These are phyloP conservation scores for Parastagonospora nodorum DNA, from an alignment of 2,329 filamentous ascomycete genomes.

Conservation along the genomic window DNA sequence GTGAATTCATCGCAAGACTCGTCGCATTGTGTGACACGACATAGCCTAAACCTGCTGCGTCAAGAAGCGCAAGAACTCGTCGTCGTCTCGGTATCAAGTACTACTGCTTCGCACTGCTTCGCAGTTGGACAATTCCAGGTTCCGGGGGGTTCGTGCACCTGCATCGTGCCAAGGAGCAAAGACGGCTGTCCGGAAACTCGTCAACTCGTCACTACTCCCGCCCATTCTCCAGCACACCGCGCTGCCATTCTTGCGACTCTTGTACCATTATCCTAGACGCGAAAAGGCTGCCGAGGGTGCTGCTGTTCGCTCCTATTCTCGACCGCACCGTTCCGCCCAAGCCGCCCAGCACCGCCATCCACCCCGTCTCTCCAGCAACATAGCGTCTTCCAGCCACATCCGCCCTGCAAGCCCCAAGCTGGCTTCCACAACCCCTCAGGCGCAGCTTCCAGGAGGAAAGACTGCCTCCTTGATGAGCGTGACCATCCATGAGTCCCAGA, in stretches of 20 bases:
- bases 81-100: no score
- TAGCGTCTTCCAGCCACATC: conserved; percentile 16
- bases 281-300: conserved; percentile 1
- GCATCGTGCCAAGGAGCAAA: background rate
- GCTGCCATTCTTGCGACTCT: conserved; percentile 23
- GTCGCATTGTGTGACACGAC: no score
- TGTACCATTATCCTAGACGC: conserved; percentile 5
- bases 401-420: conserved; percentile 19
- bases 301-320: conserved; percentile 4
- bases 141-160: no score
- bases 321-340: conserved; percentile 2
- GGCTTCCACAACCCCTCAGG: conserved; percentile 34
- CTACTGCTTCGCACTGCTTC: no score
- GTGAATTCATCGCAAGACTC: background rate
- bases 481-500: conserved; percentile 43
- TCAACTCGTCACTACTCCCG: background rate
- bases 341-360: conserved; percentile 2
- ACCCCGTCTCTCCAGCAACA: conserved; percentile 16
- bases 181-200: conserved; percentile 1
- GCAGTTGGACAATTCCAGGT: no score
- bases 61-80: no score
- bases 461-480: conserved; percentile 38
- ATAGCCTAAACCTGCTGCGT: no score
- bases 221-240: conserved; percentile 6
- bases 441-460: conserved; percentile 32